Percentiles rank a stretch among this genome's conserved stretches.
Conservation (phyloP, 106 monocot genomes). For the Dendrobium chrysotoxum region DNA sequence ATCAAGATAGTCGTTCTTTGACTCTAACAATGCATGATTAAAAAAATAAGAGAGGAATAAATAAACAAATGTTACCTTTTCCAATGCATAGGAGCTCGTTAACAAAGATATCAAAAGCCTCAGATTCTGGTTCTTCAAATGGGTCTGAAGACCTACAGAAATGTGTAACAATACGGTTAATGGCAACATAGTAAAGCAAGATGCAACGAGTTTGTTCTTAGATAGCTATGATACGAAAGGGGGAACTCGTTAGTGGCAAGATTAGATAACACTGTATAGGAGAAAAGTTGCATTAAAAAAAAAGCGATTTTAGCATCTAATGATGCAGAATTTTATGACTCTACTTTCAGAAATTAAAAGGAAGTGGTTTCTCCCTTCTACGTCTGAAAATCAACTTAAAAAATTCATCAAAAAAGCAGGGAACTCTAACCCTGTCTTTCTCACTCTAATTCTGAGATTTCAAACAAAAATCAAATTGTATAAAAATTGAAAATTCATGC, state of each 20-base stretch:
- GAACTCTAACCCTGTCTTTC: too few species aligned
- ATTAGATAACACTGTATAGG: neutral
- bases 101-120: conserved; percentile 80
- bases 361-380: neutral
- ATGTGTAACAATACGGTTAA: neutral
- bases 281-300: neutral
- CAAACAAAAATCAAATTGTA: neutral
- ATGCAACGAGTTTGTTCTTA: neutral
- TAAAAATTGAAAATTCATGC: neutral
- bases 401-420: too few species aligned
- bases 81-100: conserved; percentile 83
- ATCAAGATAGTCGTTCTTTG: neutral
- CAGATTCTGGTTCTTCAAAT: conserved; percentile 92
- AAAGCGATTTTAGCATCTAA: neutral
- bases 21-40: neutral
- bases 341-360: neutral
- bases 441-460: neutral
- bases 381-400: too few species aligned
- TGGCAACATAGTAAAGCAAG: neutral
- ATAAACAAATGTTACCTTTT: conserved; percentile 40
- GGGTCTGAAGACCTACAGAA: conserved; percentile 46
- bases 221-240: neutral
- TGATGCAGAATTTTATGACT: neutral
- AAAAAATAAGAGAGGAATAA: neutral
- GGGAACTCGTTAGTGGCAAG: neutral